Evolutionary conservation across 2,329 filamentous ascomycete species (phyloP).

Genomic region (Lachnellula arida): DNA sequence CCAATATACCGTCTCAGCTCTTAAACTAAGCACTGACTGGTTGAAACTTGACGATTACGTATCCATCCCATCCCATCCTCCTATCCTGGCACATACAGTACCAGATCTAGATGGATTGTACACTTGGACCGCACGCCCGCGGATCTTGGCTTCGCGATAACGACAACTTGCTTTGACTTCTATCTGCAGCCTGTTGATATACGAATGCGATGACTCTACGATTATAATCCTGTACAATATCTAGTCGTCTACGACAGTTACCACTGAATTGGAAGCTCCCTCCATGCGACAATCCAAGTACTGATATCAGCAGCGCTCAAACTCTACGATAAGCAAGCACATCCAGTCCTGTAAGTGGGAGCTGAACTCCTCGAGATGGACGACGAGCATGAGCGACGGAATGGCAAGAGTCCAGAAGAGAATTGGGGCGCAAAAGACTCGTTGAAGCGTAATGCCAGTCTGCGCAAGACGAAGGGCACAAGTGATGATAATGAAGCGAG

Average conservation of each 20-base stretch:
- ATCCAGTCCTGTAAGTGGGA: neutral
- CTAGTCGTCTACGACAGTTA: no score
- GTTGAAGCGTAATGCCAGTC: conserved; percentile 18
- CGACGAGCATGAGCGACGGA: conserved; percentile 3
- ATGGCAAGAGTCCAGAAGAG: conserved; percentile 1
- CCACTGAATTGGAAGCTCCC: no score
- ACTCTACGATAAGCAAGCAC: neutral
- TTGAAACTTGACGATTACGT: no score
- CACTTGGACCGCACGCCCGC: no score
- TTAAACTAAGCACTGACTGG: neutral
- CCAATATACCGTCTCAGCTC: conserved; percentile 5
- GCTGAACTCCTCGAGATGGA: conserved; percentile 5
- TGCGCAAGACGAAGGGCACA: conserved; percentile 4
- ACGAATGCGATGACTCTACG: neutral
- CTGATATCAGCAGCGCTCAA: neutral
- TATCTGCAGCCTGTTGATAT: neutral
- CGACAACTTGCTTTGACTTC: no score
- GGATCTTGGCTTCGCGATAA: no score
- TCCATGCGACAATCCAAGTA: neutral
- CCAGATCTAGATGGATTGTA: no score
- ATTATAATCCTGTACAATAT: neutral
- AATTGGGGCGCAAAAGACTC: conserved; percentile 24
- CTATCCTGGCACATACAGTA: neutral
- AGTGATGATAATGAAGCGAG: conserved; percentile 9
- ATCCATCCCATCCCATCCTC: no score